phyloP scores from a whole-genome alignment of 2,329 filamentous ascomycete genomes.

The Colletotrichum somersetense region DNA sequence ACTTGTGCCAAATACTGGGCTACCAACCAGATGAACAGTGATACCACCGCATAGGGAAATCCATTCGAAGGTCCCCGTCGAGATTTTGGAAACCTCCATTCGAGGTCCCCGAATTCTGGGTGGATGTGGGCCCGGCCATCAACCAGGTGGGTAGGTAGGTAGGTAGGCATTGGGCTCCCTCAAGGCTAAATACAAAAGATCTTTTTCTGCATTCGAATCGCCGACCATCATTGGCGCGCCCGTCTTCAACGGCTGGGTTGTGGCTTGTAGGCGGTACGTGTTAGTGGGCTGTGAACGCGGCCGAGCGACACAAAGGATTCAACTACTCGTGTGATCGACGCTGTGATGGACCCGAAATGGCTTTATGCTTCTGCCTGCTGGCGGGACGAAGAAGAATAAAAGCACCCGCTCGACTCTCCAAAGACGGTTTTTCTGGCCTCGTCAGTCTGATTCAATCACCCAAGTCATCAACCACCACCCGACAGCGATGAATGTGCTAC shows the following conservation, averaged over 20 bases:
- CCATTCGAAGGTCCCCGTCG: neutral
- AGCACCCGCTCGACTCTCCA: neutral
- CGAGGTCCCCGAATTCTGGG: neutral
- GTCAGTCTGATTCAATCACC: neutral
- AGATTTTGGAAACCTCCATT: slow-evolving; percentile 4
- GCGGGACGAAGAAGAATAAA: neutral
- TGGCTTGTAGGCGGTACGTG: neutral
- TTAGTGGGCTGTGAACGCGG: neutral
- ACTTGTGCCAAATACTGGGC: no score
- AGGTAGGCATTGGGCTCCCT: neutral
- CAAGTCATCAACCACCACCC: neutral
- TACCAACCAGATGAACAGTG: no score
- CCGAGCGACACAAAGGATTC: neutral
- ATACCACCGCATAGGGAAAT: neutral
- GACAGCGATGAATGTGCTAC: neutral
- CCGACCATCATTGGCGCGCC: neutral
- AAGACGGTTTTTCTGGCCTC: neutral
- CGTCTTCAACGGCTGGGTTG: neutral
- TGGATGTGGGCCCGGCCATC: neutral
- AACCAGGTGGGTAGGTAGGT: neutral
- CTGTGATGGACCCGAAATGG: neutral
- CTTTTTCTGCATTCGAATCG: neutral
- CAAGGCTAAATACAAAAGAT: neutral
- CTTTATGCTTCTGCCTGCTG: neutral
- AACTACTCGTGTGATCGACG: neutral